phyloP scores from a whole-genome alignment of 139 green algal genomes.

The Haematococcus lacustris region DNA sequence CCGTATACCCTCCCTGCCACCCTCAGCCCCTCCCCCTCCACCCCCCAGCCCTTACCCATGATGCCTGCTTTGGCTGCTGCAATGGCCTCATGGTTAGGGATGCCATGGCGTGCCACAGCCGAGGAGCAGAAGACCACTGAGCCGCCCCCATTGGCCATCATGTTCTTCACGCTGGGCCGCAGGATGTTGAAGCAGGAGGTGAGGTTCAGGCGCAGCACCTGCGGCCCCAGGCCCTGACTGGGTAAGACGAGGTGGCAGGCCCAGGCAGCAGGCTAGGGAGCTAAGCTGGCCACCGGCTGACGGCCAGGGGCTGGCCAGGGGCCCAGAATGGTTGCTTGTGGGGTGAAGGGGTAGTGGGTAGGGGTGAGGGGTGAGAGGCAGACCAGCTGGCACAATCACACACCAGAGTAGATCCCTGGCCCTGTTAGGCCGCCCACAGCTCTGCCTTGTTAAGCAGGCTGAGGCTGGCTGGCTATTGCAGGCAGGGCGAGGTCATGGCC shows the following conservation, averaged over 20 bases:
- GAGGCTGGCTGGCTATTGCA: not conserved
- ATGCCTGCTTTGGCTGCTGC: slow-evolving; percentile 77
- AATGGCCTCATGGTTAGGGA: slow-evolving; percentile 78
- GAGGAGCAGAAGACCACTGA: slow-evolving; percentile 64
- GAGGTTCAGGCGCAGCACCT: slow-evolving; percentile 58
- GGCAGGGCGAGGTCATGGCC: too few species aligned
- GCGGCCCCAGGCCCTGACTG: not conserved
- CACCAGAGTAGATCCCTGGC: too few species aligned
- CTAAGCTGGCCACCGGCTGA: too few species aligned
- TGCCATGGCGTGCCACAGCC: slow-evolving; percentile 52
- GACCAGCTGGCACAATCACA: not conserved
- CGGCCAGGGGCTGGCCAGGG: too few species aligned
- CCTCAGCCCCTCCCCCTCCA: too few species aligned
- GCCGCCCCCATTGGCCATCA: slow-evolving; percentile 63
- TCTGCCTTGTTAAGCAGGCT: not conserved
- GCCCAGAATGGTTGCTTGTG: not conserved
- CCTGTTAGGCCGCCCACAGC: not conserved
- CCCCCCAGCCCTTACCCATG: slow-evolving; percentile 28
- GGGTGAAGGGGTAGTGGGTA: not conserved
- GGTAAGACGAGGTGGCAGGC: not conserved
- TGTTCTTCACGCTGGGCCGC: slow-evolving; percentile 35
- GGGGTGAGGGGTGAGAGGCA: not conserved
- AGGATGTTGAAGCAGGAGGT: slow-evolving; percentile 71
- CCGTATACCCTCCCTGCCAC: too few species aligned
- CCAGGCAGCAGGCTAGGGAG: not conserved